Base-by-base conservation (phyloP, 495 filamentous ascomycete species). In the Penicillium diatomitis region DNA sequence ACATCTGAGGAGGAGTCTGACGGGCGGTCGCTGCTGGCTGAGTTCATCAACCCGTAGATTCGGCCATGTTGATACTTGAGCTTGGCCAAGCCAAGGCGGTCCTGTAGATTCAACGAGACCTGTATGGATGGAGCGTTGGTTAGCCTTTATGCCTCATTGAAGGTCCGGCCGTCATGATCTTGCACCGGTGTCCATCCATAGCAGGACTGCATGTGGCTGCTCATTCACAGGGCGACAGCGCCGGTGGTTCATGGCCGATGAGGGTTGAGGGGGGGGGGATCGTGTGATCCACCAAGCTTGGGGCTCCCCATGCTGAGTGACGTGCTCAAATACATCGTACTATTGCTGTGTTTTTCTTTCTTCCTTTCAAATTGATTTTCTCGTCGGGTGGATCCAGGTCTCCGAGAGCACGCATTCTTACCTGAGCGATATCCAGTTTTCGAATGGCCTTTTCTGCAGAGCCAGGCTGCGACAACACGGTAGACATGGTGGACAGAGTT, bases 11-110 rank as follows among this genome's bases (percentile, higher is more conserved):
- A 91, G 3, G 86, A 86, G 66, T 90, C 87, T 57, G 88, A 95
- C 34, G 68, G 69, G 44, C 65, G 69, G 50, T 73, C 69, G 50
- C 52, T 80, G 53, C 83, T 76, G 56, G 95, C 87, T 49, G 90
- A 56, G 81, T 80, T 65, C 41, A 62, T 63, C 37, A 68, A 48
- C 3, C 59, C 49, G 50, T 66, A 65, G 30, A 73, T 58, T 46
- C 66, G 68, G 52, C 91, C 91, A 67, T 96, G 83, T 66, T 91
- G 87, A 46, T 90, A 87, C 71, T 96, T 99, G 79, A 95, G 89
- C 71, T 87, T 90, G 63, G 92, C 92, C 44, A 97, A 79, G 55
- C 94, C 91, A 33, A 99, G 77, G 39, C 91, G 88, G 71, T 94
- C 86, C 67, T 95, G 88, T 33, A 99, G 73, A 59, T 82, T 84